These are phyloP conservation scores for Hypoxylon sp. DNA, from an alignment of 2,329 filamentous ascomycete genomes.

Conservation along the genomic window DNA sequence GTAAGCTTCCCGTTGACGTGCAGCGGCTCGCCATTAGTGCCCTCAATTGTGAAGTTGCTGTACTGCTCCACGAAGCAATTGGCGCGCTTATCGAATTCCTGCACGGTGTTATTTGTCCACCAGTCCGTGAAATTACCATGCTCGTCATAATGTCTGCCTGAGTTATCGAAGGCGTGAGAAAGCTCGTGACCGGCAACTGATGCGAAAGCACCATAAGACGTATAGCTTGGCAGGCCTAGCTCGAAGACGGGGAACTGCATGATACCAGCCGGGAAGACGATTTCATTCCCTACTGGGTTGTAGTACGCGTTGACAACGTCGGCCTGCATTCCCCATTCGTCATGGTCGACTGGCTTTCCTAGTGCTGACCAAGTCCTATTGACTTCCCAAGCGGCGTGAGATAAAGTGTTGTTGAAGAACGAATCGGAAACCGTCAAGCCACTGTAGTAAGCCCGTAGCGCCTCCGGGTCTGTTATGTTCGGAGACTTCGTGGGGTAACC, in stretches of 20 bases:
- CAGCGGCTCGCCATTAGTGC: slow-evolving; percentile 66
- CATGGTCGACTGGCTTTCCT: slow-evolving; percentile 71
- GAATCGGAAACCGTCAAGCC: slow-evolving; percentile 64
- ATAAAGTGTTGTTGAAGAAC: slow-evolving; percentile 71
- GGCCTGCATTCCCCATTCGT: slow-evolving; percentile 72
- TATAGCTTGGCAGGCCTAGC: slow-evolving; percentile 65
- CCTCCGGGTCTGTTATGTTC: slow-evolving; percentile 69
- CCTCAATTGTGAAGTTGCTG: slow-evolving; percentile 69
- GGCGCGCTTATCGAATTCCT: slow-evolving; percentile 69
- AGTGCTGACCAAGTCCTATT: slow-evolving; percentile 68
- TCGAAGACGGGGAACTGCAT: slow-evolving; percentile 76
- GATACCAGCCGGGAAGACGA: slow-evolving; percentile 76
- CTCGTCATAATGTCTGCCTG: slow-evolving; percentile 73
- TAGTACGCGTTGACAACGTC: slow-evolving; percentile 75
- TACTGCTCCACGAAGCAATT: slow-evolving; percentile 76
- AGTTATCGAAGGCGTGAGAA: slow-evolving; percentile 76
- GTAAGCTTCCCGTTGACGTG: slow-evolving; percentile 75
- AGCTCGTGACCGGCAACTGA: slow-evolving; percentile 75
- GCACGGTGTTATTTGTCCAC: slow-evolving; percentile 73
- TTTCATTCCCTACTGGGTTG: slow-evolving; percentile 73
- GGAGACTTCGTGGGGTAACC: slow-evolving; percentile 74
- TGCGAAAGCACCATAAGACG: slow-evolving; percentile 74
- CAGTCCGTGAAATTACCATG: slow-evolving; percentile 75
- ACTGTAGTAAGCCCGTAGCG: slow-evolving; percentile 68
- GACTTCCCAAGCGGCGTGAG: slow-evolving; percentile 63